Conservation (phyloP, 1,139 yeast genomes). For the Hyphopichia buzzinii region DNA sequence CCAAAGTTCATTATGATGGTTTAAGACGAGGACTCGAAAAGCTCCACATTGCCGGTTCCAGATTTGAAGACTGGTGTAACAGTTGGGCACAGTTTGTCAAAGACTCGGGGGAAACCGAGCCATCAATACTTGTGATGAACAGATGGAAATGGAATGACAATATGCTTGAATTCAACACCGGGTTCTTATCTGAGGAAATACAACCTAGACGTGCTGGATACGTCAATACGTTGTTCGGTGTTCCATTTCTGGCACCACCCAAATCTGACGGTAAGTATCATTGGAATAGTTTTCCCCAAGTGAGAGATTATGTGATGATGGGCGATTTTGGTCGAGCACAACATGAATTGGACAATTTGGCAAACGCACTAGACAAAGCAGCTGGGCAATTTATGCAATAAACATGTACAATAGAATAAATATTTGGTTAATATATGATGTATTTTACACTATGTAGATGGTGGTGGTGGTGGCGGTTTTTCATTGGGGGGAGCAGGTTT, state of each 20-base stretch:
- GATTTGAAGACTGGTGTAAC: slow-evolving; percentile 42
- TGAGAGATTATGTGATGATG: slow-evolving; percentile 60
- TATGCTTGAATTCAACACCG: slow-evolving; percentile 55
- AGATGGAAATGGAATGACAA: slow-evolving; percentile 82
- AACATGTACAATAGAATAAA: background rate
- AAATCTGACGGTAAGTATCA: slow-evolving; percentile 28
- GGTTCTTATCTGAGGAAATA: slow-evolving; percentile 48
- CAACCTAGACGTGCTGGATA: slow-evolving; percentile 62
- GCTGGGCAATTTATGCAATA: too few species aligned
- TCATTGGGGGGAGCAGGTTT: slow-evolving; percentile 16
- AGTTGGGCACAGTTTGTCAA: slow-evolving; percentile 52
- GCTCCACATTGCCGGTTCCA: slow-evolving; percentile 20
- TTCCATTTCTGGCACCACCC: slow-evolving; percentile 57
- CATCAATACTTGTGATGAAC: slow-evolving; percentile 64
- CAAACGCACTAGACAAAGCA: slow-evolving; percentile 29
- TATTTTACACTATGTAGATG: background rate
- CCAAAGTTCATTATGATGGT: slow-evolving; percentile 25
- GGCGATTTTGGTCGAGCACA: slow-evolving; percentile 58
- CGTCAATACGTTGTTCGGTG: slow-evolving; percentile 69
- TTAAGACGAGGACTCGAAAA: slow-evolving; percentile 23
- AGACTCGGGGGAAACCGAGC: slow-evolving; percentile 52
- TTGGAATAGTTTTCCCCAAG: slow-evolving; percentile 73
- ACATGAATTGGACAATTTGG: slow-evolving; percentile 48
- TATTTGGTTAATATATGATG: background rate
- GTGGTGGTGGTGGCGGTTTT: slow-evolving; percentile 25